Evolutionary conservation across 2,329 filamentous ascomycete species (phyloP), one percentile per base, ranked within the genome.

Genomic region (Aschersonia sp.): DNA sequence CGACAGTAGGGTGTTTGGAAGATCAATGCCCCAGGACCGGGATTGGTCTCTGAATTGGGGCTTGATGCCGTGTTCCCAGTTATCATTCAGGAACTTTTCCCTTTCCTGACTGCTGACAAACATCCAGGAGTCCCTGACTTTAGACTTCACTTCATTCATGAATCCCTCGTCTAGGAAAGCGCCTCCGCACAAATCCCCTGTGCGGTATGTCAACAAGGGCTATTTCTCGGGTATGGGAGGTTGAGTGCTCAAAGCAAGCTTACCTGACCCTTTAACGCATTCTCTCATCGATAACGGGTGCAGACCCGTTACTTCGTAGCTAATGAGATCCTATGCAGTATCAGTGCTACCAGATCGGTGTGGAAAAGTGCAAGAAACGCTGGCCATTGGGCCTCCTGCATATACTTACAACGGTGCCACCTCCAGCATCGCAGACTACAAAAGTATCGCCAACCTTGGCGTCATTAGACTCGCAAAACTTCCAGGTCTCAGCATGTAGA

Each of bases 161-260:
- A 71, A 71, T 0, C 41, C 48, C 3, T 71, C 58, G 31, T 71
- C 66, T 0, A 72, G 56, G 9, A 70, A 69, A 0, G 68, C 54
- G 0, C 56, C 66, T 0, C 69, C 68, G 2, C 65, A 69, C 0
- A 72, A 53, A 0, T 32, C 61, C 2, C 66, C 66, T 67, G 9
- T 1, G 5, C 9, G 9, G 20, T 6, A 7, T 10, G 20, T 29
- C 2, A 35, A n/a, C 4, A 4, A 9, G 10, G 1, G 29, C 2
- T 30, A 10, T 41, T 9, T 41, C 7, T 29, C 4, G 41, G 35
- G 20, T 20, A 20, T 20, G 20, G 20, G 20, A 20, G 20, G 20
- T 20, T 20, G 20, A 20, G 20, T 20, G 20, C 20, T 20, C 20
- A 20, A 20, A 20, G 20, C 20, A 44, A 9, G 54, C 57, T 35